Percentiles rank a stretch among this genome's conserved stretches.
Evolutionary conservation across 2,329 filamentous ascomycete species (phyloP).

Genomic region (Penicillium sp.): DNA sequence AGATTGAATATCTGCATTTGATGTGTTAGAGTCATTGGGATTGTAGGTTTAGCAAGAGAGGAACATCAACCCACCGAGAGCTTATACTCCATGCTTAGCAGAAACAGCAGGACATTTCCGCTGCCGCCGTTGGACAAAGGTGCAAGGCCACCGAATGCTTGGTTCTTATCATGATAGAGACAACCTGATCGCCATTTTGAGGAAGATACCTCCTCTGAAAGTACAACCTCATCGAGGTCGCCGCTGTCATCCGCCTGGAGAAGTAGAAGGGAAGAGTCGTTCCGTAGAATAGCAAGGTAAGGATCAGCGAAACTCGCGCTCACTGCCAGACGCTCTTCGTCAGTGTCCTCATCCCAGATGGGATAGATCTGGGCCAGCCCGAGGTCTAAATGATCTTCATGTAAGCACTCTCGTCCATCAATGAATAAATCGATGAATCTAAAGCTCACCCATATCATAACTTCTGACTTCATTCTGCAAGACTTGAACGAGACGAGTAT

Average conservation of each 20-base stretch:
- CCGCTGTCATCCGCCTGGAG: conserved; percentile 73
- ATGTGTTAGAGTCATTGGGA: not conserved
- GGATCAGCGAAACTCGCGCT: conserved; percentile 82
- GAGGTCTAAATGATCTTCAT: conserved; percentile 55
- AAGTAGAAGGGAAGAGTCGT: conserved; percentile 75
- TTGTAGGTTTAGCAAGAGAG: not conserved
- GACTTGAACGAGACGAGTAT: conserved; percentile 79
- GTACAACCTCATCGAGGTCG: conserved; percentile 77
- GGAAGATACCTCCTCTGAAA: conserved; percentile 53
- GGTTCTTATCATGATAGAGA: conserved; percentile 65
- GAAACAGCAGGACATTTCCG: conserved; percentile 63
- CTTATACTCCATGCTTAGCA: conserved; percentile 69
- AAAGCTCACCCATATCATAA: conserved; percentile 74
- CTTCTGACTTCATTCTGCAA: conserved; percentile 80
- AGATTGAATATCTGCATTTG: conserved; percentile 66
- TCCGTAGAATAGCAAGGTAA: conserved; percentile 74
- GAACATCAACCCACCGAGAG: conserved; percentile 57
- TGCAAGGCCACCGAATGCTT: conserved; percentile 48
- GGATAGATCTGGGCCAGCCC: conserved; percentile 86
- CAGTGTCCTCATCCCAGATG: conserved; percentile 85
- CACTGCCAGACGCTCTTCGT: conserved; percentile 66
- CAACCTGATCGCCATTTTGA: conserved; percentile 79
- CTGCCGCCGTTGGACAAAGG: conserved; percentile 18
- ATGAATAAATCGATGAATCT: conserved; percentile 5
- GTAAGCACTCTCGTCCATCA: conserved; percentile 13